A percentile compares a stretch with the other conserved stretches of the same genome.
Evolutionary conservation across 192 early-diverging fungal species (phyloP).

Genomic region (Coemansia sp.): DNA sequence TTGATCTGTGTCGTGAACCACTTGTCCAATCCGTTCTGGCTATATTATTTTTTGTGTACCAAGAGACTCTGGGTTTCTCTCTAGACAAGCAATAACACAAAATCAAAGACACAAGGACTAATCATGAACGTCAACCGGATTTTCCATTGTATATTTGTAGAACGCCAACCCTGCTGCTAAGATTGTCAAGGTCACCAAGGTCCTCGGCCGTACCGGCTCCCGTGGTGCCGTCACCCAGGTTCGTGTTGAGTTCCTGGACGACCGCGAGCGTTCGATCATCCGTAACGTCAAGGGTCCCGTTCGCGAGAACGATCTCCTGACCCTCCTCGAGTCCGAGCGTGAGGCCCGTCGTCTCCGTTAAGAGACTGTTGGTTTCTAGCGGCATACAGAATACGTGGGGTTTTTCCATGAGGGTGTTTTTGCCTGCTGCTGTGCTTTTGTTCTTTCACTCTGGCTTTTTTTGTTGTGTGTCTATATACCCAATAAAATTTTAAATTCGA

Average conservation of each 20-base stretch:
- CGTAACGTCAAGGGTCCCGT: slow-evolving; percentile 99
- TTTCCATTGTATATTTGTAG: slow-evolving; percentile 16
- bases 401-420: not conserved
- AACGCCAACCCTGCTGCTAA: slow-evolving; percentile 62
- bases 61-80: too few relatives aligned
- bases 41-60: too few relatives aligned
- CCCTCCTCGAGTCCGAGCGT: slow-evolving; percentile 98
- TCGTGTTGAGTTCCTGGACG: slow-evolving; percentile 99
- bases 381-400: not conserved
- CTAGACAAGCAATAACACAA: too few relatives aligned
- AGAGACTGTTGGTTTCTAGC: slow-evolving; percentile 30
- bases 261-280: slow-evolving; percentile 94
- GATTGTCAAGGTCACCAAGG: slow-evolving; percentile 93
- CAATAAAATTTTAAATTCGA: slow-evolving; percentile 3
- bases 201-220: slow-evolving; percentile 99
- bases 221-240: slow-evolving; percentile 99
- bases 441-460: not conserved
- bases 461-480: not conserved
- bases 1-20: too few relatives aligned
- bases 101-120: too few relatives aligned
- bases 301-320: slow-evolving; percentile 93
- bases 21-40: too few relatives aligned
- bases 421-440: not conserved
- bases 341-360: slow-evolving; percentile 98
- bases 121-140: too few relatives aligned